phyloP scores from a whole-genome alignment of 139 green algal species.

The Asterochloris sp. region DNA sequence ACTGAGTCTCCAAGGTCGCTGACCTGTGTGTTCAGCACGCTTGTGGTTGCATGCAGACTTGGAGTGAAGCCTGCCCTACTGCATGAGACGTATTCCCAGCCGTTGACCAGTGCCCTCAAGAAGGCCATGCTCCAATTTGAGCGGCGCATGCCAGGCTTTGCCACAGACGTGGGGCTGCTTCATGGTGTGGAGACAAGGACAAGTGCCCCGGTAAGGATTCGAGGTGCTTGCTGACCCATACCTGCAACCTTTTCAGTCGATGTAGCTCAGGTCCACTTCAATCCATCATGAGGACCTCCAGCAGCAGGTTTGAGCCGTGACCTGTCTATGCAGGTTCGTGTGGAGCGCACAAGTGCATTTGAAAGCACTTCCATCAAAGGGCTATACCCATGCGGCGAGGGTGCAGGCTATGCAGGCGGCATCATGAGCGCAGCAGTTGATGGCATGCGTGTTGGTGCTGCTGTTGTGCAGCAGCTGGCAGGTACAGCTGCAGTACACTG shows the following conservation, averaged over 20 bases:
- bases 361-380: constrained; percentile 47
- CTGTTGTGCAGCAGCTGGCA: constrained; percentile 27
- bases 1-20: too few relatives aligned
- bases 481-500: not conserved
- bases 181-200: constrained; percentile 81
- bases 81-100: constrained; percentile 65
- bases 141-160: constrained; percentile 50
- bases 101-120: constrained; percentile 51
- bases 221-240: not conserved
- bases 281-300: not conserved
- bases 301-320: not conserved
- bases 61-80: constrained; percentile 53
- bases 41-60: constrained; percentile 34
- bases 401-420: constrained; percentile 82
- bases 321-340: constrained; percentile 26
- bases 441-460: constrained; percentile 47
- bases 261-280: not conserved
- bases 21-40: too few relatives aligned
- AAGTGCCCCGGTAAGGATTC: constrained; percentile 58
- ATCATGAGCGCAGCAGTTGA: constrained; percentile 85
- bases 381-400: constrained; percentile 77
- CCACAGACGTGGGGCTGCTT: constrained; percentile 46
- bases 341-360: constrained; percentile 27
- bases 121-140: constrained; percentile 57
- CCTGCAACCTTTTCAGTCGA: not conserved